phyloP scores from a whole-genome alignment of 805 yeast genomes.

The Candida dendrica region DNA sequence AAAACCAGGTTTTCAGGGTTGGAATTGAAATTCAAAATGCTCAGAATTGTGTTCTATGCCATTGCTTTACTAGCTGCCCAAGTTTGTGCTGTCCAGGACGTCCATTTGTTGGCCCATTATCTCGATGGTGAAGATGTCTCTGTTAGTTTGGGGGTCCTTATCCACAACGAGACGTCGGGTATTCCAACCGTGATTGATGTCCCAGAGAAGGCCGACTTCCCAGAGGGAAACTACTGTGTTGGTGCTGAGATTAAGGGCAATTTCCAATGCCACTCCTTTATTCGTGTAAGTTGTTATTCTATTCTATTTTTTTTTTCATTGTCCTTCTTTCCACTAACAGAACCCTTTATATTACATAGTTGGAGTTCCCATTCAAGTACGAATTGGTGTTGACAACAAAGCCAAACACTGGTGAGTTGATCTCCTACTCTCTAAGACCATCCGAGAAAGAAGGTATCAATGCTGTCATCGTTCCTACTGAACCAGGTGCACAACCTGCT shows the following conservation, averaged over 20 bases:
- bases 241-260: constrained; percentile 12
- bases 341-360: too few species aligned
- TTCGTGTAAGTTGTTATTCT: constrained; percentile 5
- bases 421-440: constrained; percentile 8
- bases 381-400: constrained; percentile 10
- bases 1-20: too few species aligned
- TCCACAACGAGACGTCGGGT: constrained; percentile 1
- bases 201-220: not conserved
- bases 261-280: constrained; percentile 12
- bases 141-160: constrained; percentile 2
- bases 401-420: constrained; percentile 13
- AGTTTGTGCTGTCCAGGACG: not conserved
- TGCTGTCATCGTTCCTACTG: constrained; percentile 6
- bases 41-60: not conserved
- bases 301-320: not conserved
- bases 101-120: constrained; percentile 1
- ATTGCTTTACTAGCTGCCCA: not conserved
- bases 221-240: constrained; percentile 11
- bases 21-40: not conserved
- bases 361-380: constrained; percentile 10
- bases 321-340: too few species aligned
- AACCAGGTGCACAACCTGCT: constrained; percentile 9
- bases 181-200: not conserved
- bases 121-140: not conserved
- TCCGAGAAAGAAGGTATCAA: constrained; percentile 7